Percentiles rank a stretch among this genome's conserved stretches.
Conservation (phyloP, 75 land plant genomes). For the Pinus tabuliformis region DNA sequence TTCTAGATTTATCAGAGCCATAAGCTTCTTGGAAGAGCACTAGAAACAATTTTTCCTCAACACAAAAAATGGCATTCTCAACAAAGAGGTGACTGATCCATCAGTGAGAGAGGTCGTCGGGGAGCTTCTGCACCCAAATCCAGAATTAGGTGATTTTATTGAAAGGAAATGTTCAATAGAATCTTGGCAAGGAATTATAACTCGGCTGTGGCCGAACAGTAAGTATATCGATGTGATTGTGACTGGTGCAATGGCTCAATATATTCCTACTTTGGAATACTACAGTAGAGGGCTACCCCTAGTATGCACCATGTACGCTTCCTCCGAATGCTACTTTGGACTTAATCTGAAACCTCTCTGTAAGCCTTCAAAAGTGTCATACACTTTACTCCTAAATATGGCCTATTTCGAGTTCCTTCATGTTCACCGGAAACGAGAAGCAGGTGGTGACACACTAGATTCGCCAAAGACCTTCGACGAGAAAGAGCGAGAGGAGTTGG, state of each 20-base stretch:
- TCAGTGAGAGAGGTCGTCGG: constrained; percentile 10
- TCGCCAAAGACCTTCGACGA: background rate
- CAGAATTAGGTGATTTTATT: constrained; percentile 21
- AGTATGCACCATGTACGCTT: constrained; percentile 29
- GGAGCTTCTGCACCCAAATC: constrained; percentile 12
- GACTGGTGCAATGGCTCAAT: constrained; percentile 53
- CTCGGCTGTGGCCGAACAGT: constrained; percentile 54
- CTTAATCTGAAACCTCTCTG: constrained; percentile 23
- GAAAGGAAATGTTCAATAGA: constrained; percentile 15
- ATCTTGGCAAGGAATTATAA: constrained; percentile 39
- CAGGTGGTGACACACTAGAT: background rate
- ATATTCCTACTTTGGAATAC: constrained; percentile 23
- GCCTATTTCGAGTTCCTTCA: constrained; percentile 40
- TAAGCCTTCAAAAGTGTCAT: constrained; percentile 16
- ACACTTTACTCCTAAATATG: constrained; percentile 25
- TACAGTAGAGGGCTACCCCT: constrained; percentile 27
- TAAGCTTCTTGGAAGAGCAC: constrained; percentile 21
- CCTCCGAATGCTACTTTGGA: constrained; percentile 35
- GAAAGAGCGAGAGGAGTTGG: constrained; percentile 7
- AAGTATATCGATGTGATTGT: constrained; percentile 27
- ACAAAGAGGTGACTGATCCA: constrained; percentile 13
- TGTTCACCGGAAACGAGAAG: constrained; percentile 18
- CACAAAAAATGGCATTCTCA: constrained; percentile 23
- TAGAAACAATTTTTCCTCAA: constrained; percentile 29
- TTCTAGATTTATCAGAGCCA: constrained; percentile 24